These are phyloP conservation scores for Posidonia oceanica DNA, from an alignment of 116 monocot species.

Conservation along the genomic window DNA sequence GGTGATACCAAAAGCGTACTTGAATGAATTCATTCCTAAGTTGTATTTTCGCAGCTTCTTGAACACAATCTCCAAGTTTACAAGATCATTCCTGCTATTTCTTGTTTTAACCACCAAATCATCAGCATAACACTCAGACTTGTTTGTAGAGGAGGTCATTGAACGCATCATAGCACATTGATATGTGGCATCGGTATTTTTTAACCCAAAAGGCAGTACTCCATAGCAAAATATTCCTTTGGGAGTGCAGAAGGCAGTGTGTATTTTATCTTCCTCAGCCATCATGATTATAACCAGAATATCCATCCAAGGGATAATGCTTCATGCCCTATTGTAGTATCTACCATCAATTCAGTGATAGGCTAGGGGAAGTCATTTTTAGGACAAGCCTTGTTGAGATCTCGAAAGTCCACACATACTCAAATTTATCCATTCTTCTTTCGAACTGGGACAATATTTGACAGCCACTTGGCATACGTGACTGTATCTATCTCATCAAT, in stretches of 20 bases:
- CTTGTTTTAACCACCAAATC: slow-evolving; percentile 1
- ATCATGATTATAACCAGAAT: not conserved
- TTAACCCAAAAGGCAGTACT: not conserved
- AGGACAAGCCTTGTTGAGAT: not conserved
- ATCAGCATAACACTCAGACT: not conserved
- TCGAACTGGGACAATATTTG: not conserved
- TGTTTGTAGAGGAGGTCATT: not conserved
- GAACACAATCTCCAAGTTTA: not conserved
- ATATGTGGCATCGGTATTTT: not conserved
- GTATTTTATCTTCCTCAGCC: not conserved
- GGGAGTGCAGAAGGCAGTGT: not conserved
- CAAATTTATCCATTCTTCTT: not conserved
- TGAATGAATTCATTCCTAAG: too few species aligned
- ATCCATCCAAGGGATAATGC: not conserved
- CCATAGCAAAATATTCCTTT: not conserved
- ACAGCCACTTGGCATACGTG: not conserved
- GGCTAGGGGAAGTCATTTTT: not conserved
- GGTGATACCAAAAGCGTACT: too few species aligned
- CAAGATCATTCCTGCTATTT: not conserved
- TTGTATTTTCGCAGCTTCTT: too few species aligned
- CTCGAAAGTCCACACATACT: not conserved
- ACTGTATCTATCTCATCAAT: not conserved
- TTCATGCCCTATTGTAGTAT: not conserved
- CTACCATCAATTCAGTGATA: not conserved
- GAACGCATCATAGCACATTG: not conserved